Base-by-base conservation (phyloP, 164 flowering plant genomes). In the Vitis labrusca region DNA sequence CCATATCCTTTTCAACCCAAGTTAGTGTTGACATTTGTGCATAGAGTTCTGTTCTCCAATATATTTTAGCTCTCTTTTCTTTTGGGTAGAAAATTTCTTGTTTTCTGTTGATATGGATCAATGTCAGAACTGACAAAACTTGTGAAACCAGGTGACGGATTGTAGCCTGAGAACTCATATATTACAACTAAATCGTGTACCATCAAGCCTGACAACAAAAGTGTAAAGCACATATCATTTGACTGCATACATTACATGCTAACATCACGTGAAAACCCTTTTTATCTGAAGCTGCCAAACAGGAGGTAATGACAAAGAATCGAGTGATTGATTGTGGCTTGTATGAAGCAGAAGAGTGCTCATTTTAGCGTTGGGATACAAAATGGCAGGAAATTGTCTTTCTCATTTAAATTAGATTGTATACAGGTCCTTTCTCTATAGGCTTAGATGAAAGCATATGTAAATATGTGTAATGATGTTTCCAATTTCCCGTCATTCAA, bases 101-200 rank as follows among this genome's bases (percentile, higher is more conserved):
- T 19, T 1, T 8, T 15, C 19, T 9, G n/a, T 30, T 32, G 49
- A 56, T 56, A 9, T 37, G 53, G 48, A 59, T 30, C 2, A 1
- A 32, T 67, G 30, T 66, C 3, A 23, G 10, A 37, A 50, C 71
- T 52, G 70, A 72, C 15, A 8, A 16, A 17, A 61, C 23, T 66
- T n/a, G 19, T 61, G 17, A 15, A 61, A 71, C 16, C 89, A 93
- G 98, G 96, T 89, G 49, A 84, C 79, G 60, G 89, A 93, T 67
- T 78, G 84, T 60, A 90, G 94, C 78, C 74, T 89, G 79, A 86
- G 83, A 80, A 79, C 87, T 64, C 89, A 91, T 66, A 69, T 79
- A 48, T 54, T 89, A 72, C 97, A 91, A 77, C 71, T 78, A 72
- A 77, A 77, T 69, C 82, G 73, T 14, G 60, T 61, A 64, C 72